Conservation (phyloP, 176 grass and related monocot species). For the Urochloa ruziziensis region DNA sequence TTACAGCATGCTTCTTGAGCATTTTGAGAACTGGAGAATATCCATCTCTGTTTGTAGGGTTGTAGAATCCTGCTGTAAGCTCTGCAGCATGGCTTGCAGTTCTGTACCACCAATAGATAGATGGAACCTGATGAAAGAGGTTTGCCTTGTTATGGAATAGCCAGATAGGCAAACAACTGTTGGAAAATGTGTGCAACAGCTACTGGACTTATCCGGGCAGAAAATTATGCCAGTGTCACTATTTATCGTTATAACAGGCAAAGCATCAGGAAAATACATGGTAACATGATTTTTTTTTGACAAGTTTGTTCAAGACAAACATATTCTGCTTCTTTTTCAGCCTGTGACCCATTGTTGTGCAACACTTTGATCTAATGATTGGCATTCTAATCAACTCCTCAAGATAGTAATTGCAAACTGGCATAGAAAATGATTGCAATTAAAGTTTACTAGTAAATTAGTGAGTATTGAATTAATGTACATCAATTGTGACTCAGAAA, state of each 20-base stretch:
- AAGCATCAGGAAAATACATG: background rate
- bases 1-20: conserved; percentile 72
- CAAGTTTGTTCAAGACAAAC: background rate
- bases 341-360: background rate
- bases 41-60: conserved; percentile 83
- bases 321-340: background rate
- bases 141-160: conserved; percentile 12
- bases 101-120: conserved; percentile 85
- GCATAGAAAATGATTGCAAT: background rate
- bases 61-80: conserved; percentile 91
- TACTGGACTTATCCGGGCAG: conserved; percentile 12
- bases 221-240: background rate
- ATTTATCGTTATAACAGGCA: background rate
- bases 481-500: background rate
- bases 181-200: background rate
- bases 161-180: background rate
- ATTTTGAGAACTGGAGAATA: conserved; percentile 76
- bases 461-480: background rate
- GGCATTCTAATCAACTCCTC: background rate
- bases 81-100: conserved; percentile 84
- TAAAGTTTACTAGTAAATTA: background rate
- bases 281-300: conserved; percentile 5
- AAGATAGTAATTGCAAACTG: background rate
- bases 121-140: conserved; percentile 66
- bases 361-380: background rate